These are phyloP conservation scores for Acacia acuminata DNA, from an alignment of 306 rosid genomes.

Conservation along the genomic window DNA sequence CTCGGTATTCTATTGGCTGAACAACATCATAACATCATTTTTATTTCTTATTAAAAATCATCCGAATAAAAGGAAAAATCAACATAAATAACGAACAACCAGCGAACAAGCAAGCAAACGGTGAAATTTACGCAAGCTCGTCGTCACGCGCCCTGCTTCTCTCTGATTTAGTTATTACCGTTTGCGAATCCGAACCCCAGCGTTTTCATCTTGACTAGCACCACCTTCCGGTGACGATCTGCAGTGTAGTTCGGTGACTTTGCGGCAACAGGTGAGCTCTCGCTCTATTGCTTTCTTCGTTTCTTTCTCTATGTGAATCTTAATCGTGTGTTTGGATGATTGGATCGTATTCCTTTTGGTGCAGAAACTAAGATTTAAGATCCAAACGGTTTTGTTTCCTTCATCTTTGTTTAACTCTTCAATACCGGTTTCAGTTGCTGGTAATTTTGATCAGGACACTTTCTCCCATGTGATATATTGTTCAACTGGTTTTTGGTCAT, in stretches of 20 bases:
- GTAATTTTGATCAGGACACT: neutral
- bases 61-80: neutral
- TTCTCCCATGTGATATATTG: neutral
- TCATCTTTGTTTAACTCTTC: neutral
- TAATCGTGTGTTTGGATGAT: neutral
- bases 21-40: neutral
- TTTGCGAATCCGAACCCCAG: neutral
- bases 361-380: slow-evolving; percentile 22
- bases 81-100: neutral
- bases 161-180: neutral
- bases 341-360: slow-evolving; percentile 14
- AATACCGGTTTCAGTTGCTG: neutral
- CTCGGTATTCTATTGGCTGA: neutral
- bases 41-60: neutral
- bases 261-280: slow-evolving; percentile 19
- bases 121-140: neutral
- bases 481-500: neutral
- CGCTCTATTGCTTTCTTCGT: neutral
- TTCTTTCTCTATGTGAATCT: neutral
- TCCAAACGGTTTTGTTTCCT: neutral
- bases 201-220: neutral
- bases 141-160: neutral
- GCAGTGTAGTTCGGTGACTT: slow-evolving; percentile 6
- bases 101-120: neutral
- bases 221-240: slow-evolving; percentile 15